Base-by-base conservation (phyloP, 148 eudicot species). In the Vaccinium macrocarpon region DNA sequence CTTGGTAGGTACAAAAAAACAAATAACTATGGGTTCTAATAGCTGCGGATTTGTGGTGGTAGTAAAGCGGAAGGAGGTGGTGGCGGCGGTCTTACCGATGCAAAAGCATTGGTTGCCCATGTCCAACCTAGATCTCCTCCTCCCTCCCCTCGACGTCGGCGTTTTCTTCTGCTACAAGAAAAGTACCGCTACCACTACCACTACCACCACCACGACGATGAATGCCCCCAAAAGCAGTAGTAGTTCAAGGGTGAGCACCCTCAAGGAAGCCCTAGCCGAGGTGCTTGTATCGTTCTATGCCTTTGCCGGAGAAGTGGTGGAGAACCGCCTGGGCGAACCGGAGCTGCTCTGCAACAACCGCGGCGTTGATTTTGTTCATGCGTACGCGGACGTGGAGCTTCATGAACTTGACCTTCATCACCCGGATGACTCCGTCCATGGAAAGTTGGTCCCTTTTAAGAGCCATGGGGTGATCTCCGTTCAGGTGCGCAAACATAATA, bases 111-210 rank as follows among this genome's bases (percentile, higher is more conserved):
- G 81, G 66, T 55, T 79, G 27, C 81, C 81, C 49, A 79, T 79
- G 81, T 79, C 81, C 9, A 79, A 79, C 81, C 68, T 56, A 49
- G 81, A 79, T 19, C 11, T 79, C 11, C 81, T 79, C 66, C 81
- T 79, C 11, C 81, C 81, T 38, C n/a, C 81, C 25, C 48, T 56
- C 0, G 82, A 79, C 49, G 82, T 79, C 13, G 29, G 82, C 68
- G 68, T 56, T 79, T 79, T 55, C 82, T 79, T 79, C 25, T 79
- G 82, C 82, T 79, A 56, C 68, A 79, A 79, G 82, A 79, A 56
- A 79, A 35, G 38, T 35, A 1, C 38, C 38, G 38, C 2, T 35
- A 35, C 38, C 38, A 35, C 38, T 0, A 35, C 38, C 38, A 1
- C 32, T 32, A 0, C 1, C 32, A 35, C 16, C 0, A 42, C 21